Evolutionary conservation across 331 rosid genomes (phyloP), one percentile per base, ranked within the genome.

Genomic region (Dryas integrifolia): DNA sequence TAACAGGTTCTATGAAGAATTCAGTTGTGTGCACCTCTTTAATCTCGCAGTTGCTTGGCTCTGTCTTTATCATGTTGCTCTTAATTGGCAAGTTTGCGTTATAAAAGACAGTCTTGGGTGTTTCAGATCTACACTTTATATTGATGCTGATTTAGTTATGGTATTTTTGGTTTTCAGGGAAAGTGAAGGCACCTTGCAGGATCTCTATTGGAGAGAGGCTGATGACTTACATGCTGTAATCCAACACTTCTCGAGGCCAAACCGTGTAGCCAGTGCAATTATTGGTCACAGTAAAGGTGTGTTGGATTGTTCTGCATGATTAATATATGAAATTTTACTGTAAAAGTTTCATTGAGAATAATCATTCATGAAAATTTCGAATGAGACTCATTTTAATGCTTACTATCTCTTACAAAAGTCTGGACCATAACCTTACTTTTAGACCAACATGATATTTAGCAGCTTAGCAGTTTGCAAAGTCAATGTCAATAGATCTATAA

Each of bases 221-320:
- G 97, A 90, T 50, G 97, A 92, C 88, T 59, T 92, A 41, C 85
- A 65, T 74, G 48, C 90, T 65, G 92, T 88, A 55, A 77, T 81
- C 71, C 86, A 88, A 77, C 75, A 92, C 83, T 87, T 90, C 70
- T 69, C 59, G 35, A 72, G 67, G 39, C 84, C 70, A 67, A 87
- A 85, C 47, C 86, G 85, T 40, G 52, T 38, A 55, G 79, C 89
- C 59, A 74, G 80, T 61, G 82, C 83, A 61, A 87, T 87, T 64
- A 62, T 90, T 77, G 98, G 97, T 72, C 97, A 88, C 67, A 90
- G 96, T 72, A 87, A 92, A 92, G 98, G 98, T 92, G 40, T 57
- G 82, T 48, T 67, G 47, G 38, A 70, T 65, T 65, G 50, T 76
- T 71, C 18, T 45, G 48, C 49, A 5, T 53, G 10, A 13, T 65